Evolutionary conservation across 2,329 filamentous ascomycete species (phyloP).

Genomic region (Colletotrichum zoysiae): DNA sequence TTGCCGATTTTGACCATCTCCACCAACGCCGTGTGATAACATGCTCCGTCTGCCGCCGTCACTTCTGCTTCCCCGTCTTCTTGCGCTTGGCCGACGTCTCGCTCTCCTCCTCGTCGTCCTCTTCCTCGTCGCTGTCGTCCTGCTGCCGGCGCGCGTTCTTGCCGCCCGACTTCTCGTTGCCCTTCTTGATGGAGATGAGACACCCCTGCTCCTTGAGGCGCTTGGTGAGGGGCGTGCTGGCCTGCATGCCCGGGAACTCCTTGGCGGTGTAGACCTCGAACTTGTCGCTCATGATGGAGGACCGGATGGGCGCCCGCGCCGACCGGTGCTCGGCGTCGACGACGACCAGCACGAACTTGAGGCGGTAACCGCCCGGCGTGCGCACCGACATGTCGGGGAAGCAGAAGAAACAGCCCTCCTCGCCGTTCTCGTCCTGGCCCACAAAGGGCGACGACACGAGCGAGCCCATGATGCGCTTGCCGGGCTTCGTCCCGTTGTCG

Average conservation of each 20-base stretch:
- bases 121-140: conserved; percentile 61
- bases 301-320: conserved; percentile 65
- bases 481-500: conserved; percentile 72
- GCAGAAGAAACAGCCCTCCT: conserved; percentile 86
- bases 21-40: conserved; percentile 29
- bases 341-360: conserved; percentile 80
- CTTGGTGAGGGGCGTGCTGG: conserved; percentile 80
- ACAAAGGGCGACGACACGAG: conserved; percentile 82
- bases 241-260: conserved; percentile 87
- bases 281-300: conserved; percentile 71
- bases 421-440: conserved; percentile 78
- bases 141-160: conserved; percentile 51
- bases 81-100: conserved; percentile 28
- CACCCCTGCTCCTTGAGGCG: conserved; percentile 83
- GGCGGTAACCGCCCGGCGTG: conserved; percentile 79
- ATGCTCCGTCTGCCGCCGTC: conserved; percentile 22
- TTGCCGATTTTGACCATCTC: conserved; percentile 28
- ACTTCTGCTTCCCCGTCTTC: conserved; percentile 35
- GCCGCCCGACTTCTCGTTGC: conserved; percentile 72
- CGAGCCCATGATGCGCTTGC: conserved; percentile 83
- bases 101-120: conserved; percentile 57
- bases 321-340: conserved; percentile 71
- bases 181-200: conserved; percentile 88
- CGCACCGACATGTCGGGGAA: conserved; percentile 86
- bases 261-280: conserved; percentile 88